These are phyloP conservation scores for Prosopis cineraria DNA, from an alignment of 306 rosid genomes.

Conservation along the genomic window DNA sequence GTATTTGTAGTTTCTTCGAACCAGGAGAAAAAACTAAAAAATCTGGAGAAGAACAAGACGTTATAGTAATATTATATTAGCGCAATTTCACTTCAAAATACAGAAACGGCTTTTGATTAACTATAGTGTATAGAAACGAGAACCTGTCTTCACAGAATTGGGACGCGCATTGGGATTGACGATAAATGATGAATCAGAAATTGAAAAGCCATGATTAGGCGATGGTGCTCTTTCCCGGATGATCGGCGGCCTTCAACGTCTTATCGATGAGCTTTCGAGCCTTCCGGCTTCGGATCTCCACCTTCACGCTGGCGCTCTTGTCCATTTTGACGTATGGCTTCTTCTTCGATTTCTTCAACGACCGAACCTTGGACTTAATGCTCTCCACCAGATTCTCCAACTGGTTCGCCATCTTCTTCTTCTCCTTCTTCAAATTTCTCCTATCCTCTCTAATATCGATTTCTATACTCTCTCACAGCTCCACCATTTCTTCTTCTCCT, in stretches of 20 bases:
- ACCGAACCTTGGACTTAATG: constrained; percentile 76
- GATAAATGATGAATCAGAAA: neutral
- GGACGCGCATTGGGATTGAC: neutral
- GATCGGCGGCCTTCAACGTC: constrained; percentile 82
- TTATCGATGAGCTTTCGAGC: constrained; percentile 84
- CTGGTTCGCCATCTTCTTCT: constrained; percentile 53
- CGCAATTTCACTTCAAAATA: neutral
- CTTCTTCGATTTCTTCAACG: constrained; percentile 63
- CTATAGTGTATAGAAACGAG: neutral
- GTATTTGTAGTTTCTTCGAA: neutral
- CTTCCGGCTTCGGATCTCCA: constrained; percentile 91
- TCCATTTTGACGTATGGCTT: constrained; percentile 87
- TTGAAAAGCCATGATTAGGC: neutral
- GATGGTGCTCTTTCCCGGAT: constrained; percentile 44
- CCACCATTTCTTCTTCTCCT: neutral
- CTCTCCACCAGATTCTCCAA: constrained; percentile 70
- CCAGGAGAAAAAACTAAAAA: neutral
- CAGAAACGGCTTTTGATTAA: neutral
- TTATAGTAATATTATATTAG: neutral
- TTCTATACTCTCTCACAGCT: neutral
- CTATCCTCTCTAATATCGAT: neutral
- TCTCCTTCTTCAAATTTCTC: neutral
- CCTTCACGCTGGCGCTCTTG: constrained; percentile 87
- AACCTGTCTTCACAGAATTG: neutral
- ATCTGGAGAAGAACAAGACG: neutral